Evolutionary conservation across 345 rosid species (phyloP).

Genomic region (Arabis hirsuta): DNA sequence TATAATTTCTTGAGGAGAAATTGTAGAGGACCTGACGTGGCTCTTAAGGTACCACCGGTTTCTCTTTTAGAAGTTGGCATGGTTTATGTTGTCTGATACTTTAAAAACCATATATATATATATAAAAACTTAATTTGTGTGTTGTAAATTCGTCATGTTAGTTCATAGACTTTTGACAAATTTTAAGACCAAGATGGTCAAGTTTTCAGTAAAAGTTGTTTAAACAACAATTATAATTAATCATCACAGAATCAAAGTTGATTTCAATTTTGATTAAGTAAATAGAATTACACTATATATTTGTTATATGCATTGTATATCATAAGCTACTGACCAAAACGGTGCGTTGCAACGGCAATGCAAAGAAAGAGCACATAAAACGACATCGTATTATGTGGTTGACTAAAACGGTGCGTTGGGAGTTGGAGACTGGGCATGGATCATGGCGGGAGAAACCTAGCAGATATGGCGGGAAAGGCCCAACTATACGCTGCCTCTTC

Average conservation of each 20-base stretch:
- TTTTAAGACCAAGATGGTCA: constrained; percentile 8
- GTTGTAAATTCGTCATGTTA: constrained; percentile 36
- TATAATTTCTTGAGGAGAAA: constrained; percentile 90
- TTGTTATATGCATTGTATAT: too few species aligned
- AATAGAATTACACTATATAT: too few species aligned
- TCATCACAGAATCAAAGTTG: too few species aligned
- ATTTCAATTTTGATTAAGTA: too few species aligned
- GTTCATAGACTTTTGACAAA: constrained; percentile 21
- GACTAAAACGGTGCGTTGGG: constrained; percentile 27
- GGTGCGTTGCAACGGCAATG: too few species aligned
- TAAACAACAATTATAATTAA: background rate
- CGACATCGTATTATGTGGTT: background rate
- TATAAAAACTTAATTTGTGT: background rate
- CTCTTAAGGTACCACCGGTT: constrained; percentile 86
- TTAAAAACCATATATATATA: background rate
- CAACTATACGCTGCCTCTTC: background rate
- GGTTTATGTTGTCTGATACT: constrained; percentile 75
- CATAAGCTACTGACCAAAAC: too few species aligned
- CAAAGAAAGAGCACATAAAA: background rate
- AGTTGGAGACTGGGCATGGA: constrained; percentile 9
- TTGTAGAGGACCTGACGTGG: constrained; percentile 91
- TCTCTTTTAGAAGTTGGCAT: constrained; percentile 95
- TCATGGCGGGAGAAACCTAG: constrained; percentile 41
- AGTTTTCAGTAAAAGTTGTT: background rate
- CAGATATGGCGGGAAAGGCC: constrained; percentile 41